Base-by-base conservation (phyloP, 768 basidiomycete genomes). In the Psilocybe tampanensis region DNA sequence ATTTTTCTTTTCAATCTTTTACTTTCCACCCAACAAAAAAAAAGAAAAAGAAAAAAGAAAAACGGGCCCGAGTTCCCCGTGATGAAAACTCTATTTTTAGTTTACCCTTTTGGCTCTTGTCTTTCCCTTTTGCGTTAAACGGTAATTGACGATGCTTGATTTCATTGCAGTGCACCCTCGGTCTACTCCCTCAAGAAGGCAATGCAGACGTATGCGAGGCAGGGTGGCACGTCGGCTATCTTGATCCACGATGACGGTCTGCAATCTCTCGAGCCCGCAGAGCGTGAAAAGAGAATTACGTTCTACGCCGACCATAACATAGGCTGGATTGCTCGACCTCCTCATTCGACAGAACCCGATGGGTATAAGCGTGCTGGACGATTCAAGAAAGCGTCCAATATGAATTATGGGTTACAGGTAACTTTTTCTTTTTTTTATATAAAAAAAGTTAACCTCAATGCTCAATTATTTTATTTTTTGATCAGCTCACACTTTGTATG, bases 311-410 rank as follows among this genome's bases (percentile, higher is more conserved):
- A 88, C 62, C 85, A 89, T 65, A 84, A 86, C 66, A 89, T 94
- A 60, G 92, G 88, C 15, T 94, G 88, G 83, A 86, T 92, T 58
- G 90, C 93, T 22, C 85, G 92, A 42, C 92, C 92, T 1, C 78
- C 80, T 55, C 91, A 93, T 68, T 81, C 81, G 39, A 73, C 73
- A 60, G 70, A 73, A 2, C 72, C 83, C 17, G 84, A 86, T 66
- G 90, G 89, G 1, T 92, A 84, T 76, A 81, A 88, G 58, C 89
- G 92, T 47, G 89, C 90, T 26, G 93, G 92, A 41, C 83, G 92
- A 15, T 95, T 95, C 83, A 94, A 95, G 79, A 95, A 95, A 71
- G 90, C 90, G 1, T 86, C 85, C 2, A 95, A 95, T 71, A 91
- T 95, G 89, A 95, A 94, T 67, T 92, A 86, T 64, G 90, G 87